Evolutionary conservation across 2,329 filamentous ascomycete genomes (phyloP).

Genomic region (Cryphonectria carpinicola): DNA sequence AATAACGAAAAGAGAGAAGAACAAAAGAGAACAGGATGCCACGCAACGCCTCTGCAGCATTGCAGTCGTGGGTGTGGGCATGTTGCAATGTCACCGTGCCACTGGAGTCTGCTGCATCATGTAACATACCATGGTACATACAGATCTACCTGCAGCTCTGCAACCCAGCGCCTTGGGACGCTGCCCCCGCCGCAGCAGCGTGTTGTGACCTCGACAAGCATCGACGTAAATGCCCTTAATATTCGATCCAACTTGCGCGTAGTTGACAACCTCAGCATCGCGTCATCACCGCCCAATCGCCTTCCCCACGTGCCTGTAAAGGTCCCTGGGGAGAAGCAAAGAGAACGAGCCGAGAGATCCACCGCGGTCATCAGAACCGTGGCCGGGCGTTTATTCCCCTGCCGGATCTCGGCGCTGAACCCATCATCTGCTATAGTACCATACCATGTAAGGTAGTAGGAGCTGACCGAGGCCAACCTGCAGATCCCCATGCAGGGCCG

Average conservation of each 20-base stretch:
- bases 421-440: not conserved
- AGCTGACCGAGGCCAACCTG: not conserved
- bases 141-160: too few relatives aligned
- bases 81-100: not conserved
- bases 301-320: not conserved
- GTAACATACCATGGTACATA: not conserved
- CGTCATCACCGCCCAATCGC: not conserved
- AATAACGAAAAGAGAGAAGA: not conserved
- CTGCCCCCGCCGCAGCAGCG: not conserved
- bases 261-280: not conserved
- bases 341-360: not conserved
- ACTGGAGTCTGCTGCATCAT: not conserved
- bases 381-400: not conserved
- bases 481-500: not conserved
- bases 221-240: not conserved
- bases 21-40: not conserved
- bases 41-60: not conserved
- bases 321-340: not conserved
- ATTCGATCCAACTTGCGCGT: not conserved
- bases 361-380: not conserved
- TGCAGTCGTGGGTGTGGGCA: not conserved
- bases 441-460: not conserved
- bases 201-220: not conserved
- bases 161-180: not conserved
- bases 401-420: not conserved